Evolutionary conservation across 192 early-diverging fungal species (phyloP), one percentile per base, ranked within the genome.

Genomic region (Thamnidium elegans): DNA sequence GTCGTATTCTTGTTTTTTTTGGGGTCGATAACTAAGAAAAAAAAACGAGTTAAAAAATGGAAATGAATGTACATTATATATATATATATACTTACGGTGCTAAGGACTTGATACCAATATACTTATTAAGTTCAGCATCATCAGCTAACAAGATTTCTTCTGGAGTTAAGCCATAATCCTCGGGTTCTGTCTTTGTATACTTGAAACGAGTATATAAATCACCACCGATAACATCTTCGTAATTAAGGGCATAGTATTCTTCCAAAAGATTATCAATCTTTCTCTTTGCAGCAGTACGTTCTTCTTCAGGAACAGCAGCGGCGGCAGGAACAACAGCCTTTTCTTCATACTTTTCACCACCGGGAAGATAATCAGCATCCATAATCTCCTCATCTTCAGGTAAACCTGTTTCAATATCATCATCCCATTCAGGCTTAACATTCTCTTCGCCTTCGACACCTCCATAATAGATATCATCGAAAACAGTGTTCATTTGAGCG

Each of bases 121-220:
- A 85, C 59, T 92, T 82, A 77, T 94, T 94, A 65, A 99, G 79
- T 52, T 92, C 87, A 46, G 86, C 79, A 26, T 94, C 92, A 72
- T 96, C 93, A 5, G 95, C 94, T 55, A 90, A 70, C 44, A 99
- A 77, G 47, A 99, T 94, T 50, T 99, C 97, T 14, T 84, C 87
- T 4, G 92, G 76, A 0, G 84, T 81, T 46, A 99, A 72, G 20
- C 94, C 94, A 66, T 83, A 97, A 59, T 78, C 76, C 9, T 89
- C 86, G 0, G 87, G 59, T 63, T 88, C 84, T 11, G 92, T 91
- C 75, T 93, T 84, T n/a, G 82, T 76, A 81, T 99, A 99, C 67
- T 92, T 93, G 80, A 97, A 99, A 58, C 94, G 82, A 4, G 92
- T 93, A 3, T 92, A 87, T 26, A 92, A 47, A 65, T 90, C 93